Conservation (phyloP, 1,139 yeast species). For the Kurtzmaniella quercitrusa region DNA sequence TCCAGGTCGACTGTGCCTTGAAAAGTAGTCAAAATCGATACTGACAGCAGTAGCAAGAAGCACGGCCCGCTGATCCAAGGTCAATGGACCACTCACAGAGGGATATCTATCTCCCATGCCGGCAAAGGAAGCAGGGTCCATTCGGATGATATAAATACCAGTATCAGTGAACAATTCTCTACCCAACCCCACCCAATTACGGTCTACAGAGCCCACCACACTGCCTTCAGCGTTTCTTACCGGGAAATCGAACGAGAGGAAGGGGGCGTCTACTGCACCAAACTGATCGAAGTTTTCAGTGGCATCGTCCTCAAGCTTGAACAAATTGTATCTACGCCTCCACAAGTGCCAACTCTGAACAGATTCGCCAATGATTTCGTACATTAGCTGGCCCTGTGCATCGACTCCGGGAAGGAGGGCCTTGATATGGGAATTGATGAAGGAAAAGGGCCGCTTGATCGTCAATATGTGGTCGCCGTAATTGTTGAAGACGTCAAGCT, state of each 20-base stretch:
- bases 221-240: constrained; percentile 54
- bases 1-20: constrained; percentile 70
- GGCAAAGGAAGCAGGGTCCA: constrained; percentile 67
- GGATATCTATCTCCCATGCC: constrained; percentile 43
- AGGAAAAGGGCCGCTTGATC: constrained; percentile 75
- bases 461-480: constrained; percentile 67
- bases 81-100: constrained; percentile 43
- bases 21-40: constrained; percentile 92
- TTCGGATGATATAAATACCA: constrained; percentile 81
- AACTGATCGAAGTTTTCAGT: constrained; percentile 59
- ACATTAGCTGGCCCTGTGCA: constrained; percentile 28
- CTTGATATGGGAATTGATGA: constrained; percentile 84
- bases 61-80: constrained; percentile 80
- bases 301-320: constrained; percentile 45
- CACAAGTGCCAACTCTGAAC: constrained; percentile 93
- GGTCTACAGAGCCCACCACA: constrained; percentile 72
- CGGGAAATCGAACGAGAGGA: constrained; percentile 83
- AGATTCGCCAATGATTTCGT: constrained; percentile 72
- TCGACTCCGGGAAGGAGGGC: constrained; percentile 58
- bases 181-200: constrained; percentile 94
- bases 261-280: constrained; percentile 84
- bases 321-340: constrained; percentile 83
- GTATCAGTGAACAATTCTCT: constrained; percentile 92
- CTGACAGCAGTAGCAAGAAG: constrained; percentile 84
- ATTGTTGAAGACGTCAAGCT: constrained; percentile 72